These are phyloP conservation scores for Leccinum subspadiceum DNA, from an alignment of 1,284 basidiomycete genomes.

Conservation along the genomic window DNA sequence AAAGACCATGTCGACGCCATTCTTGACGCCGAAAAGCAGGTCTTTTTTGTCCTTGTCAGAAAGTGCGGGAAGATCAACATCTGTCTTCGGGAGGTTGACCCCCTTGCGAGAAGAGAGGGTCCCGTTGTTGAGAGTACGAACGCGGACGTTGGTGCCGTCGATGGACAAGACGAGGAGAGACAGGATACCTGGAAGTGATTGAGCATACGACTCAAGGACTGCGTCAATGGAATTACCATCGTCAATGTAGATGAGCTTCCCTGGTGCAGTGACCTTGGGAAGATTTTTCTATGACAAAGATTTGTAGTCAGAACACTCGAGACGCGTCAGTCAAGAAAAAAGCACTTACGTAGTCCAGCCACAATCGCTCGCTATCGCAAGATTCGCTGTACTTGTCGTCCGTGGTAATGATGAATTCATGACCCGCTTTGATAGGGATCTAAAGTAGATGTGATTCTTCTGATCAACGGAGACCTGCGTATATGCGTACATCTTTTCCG, in stretches of 20 bases:
- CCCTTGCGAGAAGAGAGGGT: constrained; percentile 96
- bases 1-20: constrained; percentile 98
- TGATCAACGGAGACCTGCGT: constrained; percentile 7
- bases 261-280: constrained; percentile 91
- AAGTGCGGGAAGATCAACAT: constrained; percentile 96
- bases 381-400: constrained; percentile 79
- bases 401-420: constrained; percentile 92
- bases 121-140: constrained; percentile 93
- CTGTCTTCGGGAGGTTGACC: constrained; percentile 98
- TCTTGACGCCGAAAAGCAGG: constrained; percentile 93
- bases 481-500: constrained; percentile 63
- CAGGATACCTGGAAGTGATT: constrained; percentile 64
- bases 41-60: constrained; percentile 99
- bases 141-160: constrained; percentile 77
- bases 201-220: constrained; percentile 3
- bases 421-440: constrained; percentile 85
- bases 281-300: constrained; percentile 69
- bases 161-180: constrained; percentile 91
- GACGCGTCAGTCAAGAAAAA: constrained; percentile 14
- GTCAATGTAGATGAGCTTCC: constrained; percentile 96
- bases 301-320: constrained; percentile 9
- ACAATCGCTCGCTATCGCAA: constrained; percentile 84
- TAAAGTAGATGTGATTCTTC: constrained; percentile 33
- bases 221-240: constrained; percentile 61
- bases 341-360: constrained; percentile 82